These are phyloP conservation scores for Scortechinia acanthostroma DNA, from an alignment of 2,329 filamentous ascomycete species.

Conservation along the genomic window DNA sequence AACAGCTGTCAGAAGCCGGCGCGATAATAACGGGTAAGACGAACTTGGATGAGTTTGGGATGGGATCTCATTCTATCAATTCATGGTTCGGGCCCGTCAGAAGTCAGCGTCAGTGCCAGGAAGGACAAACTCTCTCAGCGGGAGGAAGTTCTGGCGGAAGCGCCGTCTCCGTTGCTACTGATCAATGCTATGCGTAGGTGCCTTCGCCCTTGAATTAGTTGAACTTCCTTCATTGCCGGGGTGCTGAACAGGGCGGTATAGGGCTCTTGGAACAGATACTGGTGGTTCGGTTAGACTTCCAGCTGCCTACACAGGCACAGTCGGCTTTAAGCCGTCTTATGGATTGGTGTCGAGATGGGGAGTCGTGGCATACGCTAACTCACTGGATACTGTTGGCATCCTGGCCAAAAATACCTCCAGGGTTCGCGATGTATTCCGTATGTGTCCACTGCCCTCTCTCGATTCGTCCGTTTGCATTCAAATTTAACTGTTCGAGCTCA, in stretches of 20 bases:
- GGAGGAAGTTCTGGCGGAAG: conserved; percentile 69
- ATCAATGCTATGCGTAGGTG: conserved; percentile 7
- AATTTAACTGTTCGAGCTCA: not conserved
- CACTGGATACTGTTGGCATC: conserved; percentile 66
- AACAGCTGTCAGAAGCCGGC: conserved; percentile 39
- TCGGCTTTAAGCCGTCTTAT: conserved; percentile 71
- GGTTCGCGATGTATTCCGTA: conserved; percentile 17
- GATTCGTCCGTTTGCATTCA: not conserved
- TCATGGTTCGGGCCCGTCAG: conserved; percentile 48
- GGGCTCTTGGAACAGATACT: conserved; percentile 64
- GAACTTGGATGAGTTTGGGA: conserved; percentile 72
- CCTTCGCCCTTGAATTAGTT: not conserved
- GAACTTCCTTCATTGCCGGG: no score
- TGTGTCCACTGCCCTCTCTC: conserved; percentile 10
- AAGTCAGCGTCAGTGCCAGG: conserved; percentile 15
- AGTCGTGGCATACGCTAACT: conserved; percentile 68
- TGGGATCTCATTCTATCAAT: conserved; percentile 65
- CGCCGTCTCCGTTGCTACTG: conserved; percentile 55
- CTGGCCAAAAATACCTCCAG: conserved; percentile 32
- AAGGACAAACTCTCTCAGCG: conserved; percentile 34
- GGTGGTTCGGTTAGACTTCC: conserved; percentile 66
- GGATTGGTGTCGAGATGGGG: conserved; percentile 63
- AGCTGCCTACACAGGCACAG: conserved; percentile 61
- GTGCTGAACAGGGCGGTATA: no score
- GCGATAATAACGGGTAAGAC: conserved; percentile 55